These are phyloP conservation scores for Taphrina pruni DNA, from an alignment of 1,139 yeast genomes.

Conservation along the genomic window DNA sequence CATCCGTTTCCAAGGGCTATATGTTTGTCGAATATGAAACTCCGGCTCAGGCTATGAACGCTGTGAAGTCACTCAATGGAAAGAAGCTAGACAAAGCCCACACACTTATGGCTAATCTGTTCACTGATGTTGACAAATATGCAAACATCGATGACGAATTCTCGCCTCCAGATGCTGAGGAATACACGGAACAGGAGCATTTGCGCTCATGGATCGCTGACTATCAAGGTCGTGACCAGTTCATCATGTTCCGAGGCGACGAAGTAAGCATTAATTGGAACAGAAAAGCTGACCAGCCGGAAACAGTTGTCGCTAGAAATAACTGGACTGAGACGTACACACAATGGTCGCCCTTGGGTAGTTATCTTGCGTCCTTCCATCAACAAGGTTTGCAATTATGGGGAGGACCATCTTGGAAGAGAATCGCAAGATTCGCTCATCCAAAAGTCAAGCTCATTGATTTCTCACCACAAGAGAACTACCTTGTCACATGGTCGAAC, in stretches of 20 bases:
- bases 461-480: constrained; percentile 91
- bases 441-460: constrained; percentile 88
- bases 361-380: constrained; percentile 83
- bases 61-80: constrained; percentile 80
- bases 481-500: constrained; percentile 87
- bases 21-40: constrained; percentile 82
- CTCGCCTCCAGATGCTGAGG: constrained; percentile 64
- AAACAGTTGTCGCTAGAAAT: constrained; percentile 72
- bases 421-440: constrained; percentile 80
- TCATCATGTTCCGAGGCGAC: constrained; percentile 78
- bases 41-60: constrained; percentile 72
- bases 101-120: constrained; percentile 79
- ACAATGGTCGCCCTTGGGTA: constrained; percentile 93
- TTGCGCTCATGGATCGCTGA: constrained; percentile 92
- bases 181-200: constrained; percentile 59
- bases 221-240: constrained; percentile 87
- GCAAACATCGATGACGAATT: constrained; percentile 71
- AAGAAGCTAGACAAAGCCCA: constrained; percentile 94
- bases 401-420: constrained; percentile 86
- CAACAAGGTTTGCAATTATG: constrained; percentile 95
- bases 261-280: constrained; percentile 88
- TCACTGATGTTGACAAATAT: constrained; percentile 82
- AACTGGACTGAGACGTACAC: constrained; percentile 88
- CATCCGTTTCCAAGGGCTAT: constrained; percentile 56
- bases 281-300: constrained; percentile 75